Base-by-base conservation (phyloP, 164 flowering plant genomes). In the Stephania japonica region DNA sequence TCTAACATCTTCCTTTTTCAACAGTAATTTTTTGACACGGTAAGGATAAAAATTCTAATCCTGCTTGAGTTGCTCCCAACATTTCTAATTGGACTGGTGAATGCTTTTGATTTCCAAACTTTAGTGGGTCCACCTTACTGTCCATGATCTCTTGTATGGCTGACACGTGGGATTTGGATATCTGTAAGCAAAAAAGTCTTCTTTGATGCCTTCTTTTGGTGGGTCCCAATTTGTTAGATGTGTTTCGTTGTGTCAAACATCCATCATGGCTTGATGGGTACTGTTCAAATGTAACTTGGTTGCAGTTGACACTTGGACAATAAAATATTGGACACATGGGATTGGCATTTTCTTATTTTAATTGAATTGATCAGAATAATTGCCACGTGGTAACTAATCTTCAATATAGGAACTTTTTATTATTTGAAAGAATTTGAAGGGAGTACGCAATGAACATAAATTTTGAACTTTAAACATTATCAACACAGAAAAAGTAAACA, bases 171-270 rank as follows among this genome's bases (percentile, higher is more conserved):
- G 18, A 5, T 18, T 56, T 56, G 21, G 38, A 0, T 32, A 32
- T 32, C 38, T 32, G 38, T 56, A 32, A 32, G 38, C 38, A 32
- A 32, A 32, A 2, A 32, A 32, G 38, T 32, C 38, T 32, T 1
- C 38, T 32, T 32, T 32, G 38, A 32, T 32, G 38, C 0, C 3
- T 32, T 32, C 4, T 32, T 4, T 32, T 2, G 38, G 38, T 32
- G 63, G 63, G 63, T 19, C 63, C 63, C 63, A 56, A 56, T 56
- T 56, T 19, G 63, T n/a, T n/a, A 21, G 21, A 6, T 56, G 8
- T 56, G 63, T 56, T 56, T 56, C 63, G 63, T 56, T 56, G 63
- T 56, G 63, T 59, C 64, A 59, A 59, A n/a, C 64, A n/a, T n/a
- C 64, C 64, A 59, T 59, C 64, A 59, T 59, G 64, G 21, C 64